Conservation (phyloP, 768 basidiomycete species). For the Sporobolomyces phaffii region DNA sequence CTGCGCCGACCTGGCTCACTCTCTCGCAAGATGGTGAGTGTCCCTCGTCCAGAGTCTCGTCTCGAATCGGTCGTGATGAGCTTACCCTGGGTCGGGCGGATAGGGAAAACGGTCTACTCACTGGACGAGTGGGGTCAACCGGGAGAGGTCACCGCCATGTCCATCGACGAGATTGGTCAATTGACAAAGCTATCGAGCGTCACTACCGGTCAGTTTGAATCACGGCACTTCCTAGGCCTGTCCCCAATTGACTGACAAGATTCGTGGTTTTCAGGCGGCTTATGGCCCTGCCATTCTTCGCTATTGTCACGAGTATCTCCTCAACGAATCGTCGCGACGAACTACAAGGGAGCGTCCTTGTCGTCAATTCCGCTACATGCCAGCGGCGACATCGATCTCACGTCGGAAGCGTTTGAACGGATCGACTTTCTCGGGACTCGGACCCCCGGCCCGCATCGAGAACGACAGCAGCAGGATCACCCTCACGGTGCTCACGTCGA, state of each 20-base stretch:
- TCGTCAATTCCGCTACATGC: neutral
- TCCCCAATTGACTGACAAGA: neutral
- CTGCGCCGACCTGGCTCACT: conserved; percentile 26
- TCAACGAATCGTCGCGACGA: conserved; percentile 8
- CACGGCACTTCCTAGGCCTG: neutral
- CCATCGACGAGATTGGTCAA: neutral
- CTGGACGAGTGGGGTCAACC: conserved; percentile 20
- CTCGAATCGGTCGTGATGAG: no score
- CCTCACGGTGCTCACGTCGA: conserved; percentile 34
- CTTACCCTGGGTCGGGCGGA: neutral
- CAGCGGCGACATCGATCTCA: conserved; percentile 1
- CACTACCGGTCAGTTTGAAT: neutral
- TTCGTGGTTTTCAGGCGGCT: neutral
- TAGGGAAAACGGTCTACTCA: conserved; percentile 8
- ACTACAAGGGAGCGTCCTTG: conserved; percentile 22
- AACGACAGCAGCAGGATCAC: conserved; percentile 27
- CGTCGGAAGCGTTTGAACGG: neutral
- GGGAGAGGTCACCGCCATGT: neutral
- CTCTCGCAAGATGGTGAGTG: conserved; percentile 13
- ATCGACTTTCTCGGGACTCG: neutral
- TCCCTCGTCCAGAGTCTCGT: neutral
- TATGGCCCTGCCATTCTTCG: conserved; percentile 17
- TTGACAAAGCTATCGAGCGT: neutral
- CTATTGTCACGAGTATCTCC: neutral
- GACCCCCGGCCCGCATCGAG: neutral